Base-by-base conservation (phyloP, 306 rosid species). In the Purshia tridentata region DNA sequence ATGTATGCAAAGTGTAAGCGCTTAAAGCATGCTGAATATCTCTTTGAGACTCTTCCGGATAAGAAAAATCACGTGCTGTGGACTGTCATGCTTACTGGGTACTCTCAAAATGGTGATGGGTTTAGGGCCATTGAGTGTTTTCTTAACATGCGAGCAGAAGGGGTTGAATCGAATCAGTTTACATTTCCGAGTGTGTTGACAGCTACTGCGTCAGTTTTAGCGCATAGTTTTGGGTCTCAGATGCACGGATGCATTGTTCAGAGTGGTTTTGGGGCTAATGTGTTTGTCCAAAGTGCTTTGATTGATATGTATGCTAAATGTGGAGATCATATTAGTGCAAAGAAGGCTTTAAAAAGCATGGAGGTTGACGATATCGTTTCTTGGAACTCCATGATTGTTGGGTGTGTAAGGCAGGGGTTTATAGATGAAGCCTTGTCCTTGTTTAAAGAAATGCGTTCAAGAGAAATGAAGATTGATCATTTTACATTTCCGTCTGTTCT, bases 21-120 rank as follows among this genome's bases (percentile, higher is more conserved):
- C 70, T 29, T 91, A 73, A 75, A 69, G 5, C 86, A 94, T 70
- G 98, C 92, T 4, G 97, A 86, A 76, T 55, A 66, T 74, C 87
- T 91, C 37, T 91, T 91, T 58, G 67, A 72, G 64, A 73, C 81
- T 59, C 74, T 88, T 77, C 46, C 79, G 12, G 86, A 74, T 67
- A 80, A 74, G 76, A 88, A 76, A 62, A 91, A 85, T 76, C 84
- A 85, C 79, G 97, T 91, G 45, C 72, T 85, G 61, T 91, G 96
- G 96, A 88, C 92, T 47, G 84, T 93, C 50, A 94, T 91, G 98
- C 84, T 91, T 71, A 84, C 96, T n/a, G 98, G 97, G 42, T 91
- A 94, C 81, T 86, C 97, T 76, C 94, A 85, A 40, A 91, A 81
- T 72, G 95, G 91, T 19, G 83, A 91, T 60, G 72, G 88, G 52